Base-by-base conservation (phyloP, 495 filamentous ascomycete species). In the Penicillium coprophilum region DNA sequence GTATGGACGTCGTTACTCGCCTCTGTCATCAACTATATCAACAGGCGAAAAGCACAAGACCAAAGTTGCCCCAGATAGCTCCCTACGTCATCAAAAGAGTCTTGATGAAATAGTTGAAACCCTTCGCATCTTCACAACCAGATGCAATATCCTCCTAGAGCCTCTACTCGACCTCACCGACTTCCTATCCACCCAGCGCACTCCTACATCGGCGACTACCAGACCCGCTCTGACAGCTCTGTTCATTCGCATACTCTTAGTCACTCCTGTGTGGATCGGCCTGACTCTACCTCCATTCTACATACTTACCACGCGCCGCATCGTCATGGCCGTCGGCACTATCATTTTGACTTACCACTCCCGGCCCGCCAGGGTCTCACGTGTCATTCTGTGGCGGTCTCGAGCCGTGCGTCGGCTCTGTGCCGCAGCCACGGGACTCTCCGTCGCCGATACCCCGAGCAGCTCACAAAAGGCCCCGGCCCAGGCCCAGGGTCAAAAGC, bases 31-130 rank as follows among this genome's bases (percentile, higher is more conserved):
- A 27, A 91, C 87, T 28, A 82, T 85, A n/a, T 89, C 85, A 77
- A 86, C 85, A 7, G 81, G 77, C 3, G 82, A 85, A 65, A 85
- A 85, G 57, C 72, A 79, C 69, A 66, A 83, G 52, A 68, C 69
- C 2, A 68, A 66, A 7, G 56, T 77, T 3, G 85, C 87, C 2
- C 15, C 46, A 10, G 90, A 93, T 58, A 48, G 83, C 75, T 46
- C 78, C 46, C 87, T 83, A 40, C 85, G 84, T 17, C 90, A 94
- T 62, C 81, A 87, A 55, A 87, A 88, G 72, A 97, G 92, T 39
- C 76, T 99, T 38, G 94, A 99, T 62, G 94, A 97, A 75, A 97
- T 99, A 56, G 88, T 99, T 46, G 92, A 96, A 60, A 92, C 89
- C 0, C 75, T 99, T 57, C 88, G 87, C 67, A 82, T 86, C 23